phyloP scores from a whole-genome alignment of 2,329 filamentous ascomycete genomes.

The Diaporthe humulicola region DNA sequence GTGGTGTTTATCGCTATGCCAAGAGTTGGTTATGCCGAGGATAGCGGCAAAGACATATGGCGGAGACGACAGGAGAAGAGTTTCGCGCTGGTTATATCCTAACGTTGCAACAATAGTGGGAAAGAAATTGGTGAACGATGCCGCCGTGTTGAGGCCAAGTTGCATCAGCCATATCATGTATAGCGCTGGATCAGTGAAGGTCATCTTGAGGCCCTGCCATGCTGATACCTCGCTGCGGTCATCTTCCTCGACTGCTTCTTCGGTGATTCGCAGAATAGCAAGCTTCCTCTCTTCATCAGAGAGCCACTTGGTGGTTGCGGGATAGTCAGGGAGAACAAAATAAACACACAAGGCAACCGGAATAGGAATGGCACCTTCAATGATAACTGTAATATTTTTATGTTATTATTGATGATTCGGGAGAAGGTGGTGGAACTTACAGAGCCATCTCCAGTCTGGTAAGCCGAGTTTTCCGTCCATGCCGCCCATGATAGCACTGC shows the following conservation, averaged over 20 bases:
- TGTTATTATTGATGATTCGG: not conserved
- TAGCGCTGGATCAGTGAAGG: slow-evolving; percentile 47
- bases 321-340: slow-evolving; percentile 41
- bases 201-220: slow-evolving; percentile 45
- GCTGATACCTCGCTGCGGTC: slow-evolving; percentile 41
- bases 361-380: slow-evolving; percentile 38
- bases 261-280: slow-evolving; percentile 39
- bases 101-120: slow-evolving; percentile 49
- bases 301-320: slow-evolving; percentile 41
- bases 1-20: slow-evolving; percentile 11
- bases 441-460: slow-evolving; percentile 25
- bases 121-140: slow-evolving; percentile 50
- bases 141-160: slow-evolving; percentile 48
- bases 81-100: slow-evolving; percentile 46
- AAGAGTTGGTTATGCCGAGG: slow-evolving; percentile 13
- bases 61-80: slow-evolving; percentile 48
- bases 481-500: slow-evolving; percentile 34
- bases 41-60: slow-evolving; percentile 37
- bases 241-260: slow-evolving; percentile 42
- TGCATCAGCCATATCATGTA: slow-evolving; percentile 44
- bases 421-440: not conserved
- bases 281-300: slow-evolving; percentile 40
- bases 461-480: slow-evolving; percentile 30
- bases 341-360: slow-evolving; percentile 36
- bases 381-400: slow-evolving; percentile 21